Base-by-base conservation (phyloP, 352 stramenopile genomes). In the Saprolegnia parasitica region DNA sequence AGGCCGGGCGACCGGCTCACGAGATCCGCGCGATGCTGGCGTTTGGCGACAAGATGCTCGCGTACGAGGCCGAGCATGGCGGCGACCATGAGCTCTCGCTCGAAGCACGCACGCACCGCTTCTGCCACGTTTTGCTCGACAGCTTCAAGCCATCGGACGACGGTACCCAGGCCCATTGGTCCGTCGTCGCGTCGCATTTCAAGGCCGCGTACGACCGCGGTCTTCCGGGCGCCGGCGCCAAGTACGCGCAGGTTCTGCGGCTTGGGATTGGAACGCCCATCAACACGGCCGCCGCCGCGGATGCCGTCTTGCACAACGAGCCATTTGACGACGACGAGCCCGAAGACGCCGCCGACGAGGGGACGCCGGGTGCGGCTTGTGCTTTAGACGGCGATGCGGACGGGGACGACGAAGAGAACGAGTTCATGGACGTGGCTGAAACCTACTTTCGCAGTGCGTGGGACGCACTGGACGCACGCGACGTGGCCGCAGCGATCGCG, bases 381-480 rank as follows among this genome's bases (percentile, higher is more conserved):
- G 29, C 5, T 2, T 35, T 35, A 5, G n/a, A 23, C n/a, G 24
- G 24, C 24, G 47, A 55, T 5, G 46, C 46, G 18, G 24, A 35
- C 24, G 35, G 20, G 1, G 52, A 60, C 24, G 52, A 35, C 35
- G 52, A 60, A 16, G n/a, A 1, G 11, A 60, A n/a, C 20, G 52
- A 60, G 35, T 24, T 60, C 9, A 60, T 60, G 52, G 52, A 60
- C 20, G 52, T 60, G 16, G 52, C 52, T 10, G 52, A 60, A 11
- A 60, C 52, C 1, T 60, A 21, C 35, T 60, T 60, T n/a, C 52
- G 52, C 24, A 60, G 52, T 60, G 52, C 52, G 24, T 60, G 52
- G 52, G 52, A 60, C 13, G 24, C 52, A 20, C 35, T 60, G 13
- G 24, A 60, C 11, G 35, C 24, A 1, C 11, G 35, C 3, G 52